Percentiles rank a stretch among this genome's conserved stretches.
Conservation (phyloP, 1,284 basidiomycete species). For the Pascua sp. region DNA sequence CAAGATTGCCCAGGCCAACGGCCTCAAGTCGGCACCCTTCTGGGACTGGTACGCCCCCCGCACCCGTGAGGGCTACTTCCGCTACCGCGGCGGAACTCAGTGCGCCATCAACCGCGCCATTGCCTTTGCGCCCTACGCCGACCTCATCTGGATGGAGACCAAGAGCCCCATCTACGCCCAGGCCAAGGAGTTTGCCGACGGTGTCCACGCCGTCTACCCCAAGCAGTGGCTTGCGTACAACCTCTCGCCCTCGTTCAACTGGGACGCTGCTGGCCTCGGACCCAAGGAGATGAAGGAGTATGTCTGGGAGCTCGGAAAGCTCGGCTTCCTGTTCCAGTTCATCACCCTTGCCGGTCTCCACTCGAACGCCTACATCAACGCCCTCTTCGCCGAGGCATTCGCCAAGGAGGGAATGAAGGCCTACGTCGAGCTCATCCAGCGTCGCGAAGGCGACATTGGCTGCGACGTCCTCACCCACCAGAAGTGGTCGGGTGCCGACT, state of each 20-base stretch:
- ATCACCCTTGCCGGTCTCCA: constrained; percentile 96
- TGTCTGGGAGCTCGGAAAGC: constrained; percentile 68
- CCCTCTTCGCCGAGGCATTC: constrained; percentile 82
- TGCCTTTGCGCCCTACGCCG: constrained; percentile 90
- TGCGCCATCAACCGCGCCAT: constrained; percentile 89
- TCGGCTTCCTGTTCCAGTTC: constrained; percentile 76
- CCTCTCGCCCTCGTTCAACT: constrained; percentile 85
- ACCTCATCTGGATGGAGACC: constrained; percentile 96
- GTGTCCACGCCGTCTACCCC: constrained; percentile 75
- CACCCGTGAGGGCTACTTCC: constrained; percentile 84
- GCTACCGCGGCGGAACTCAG: constrained; percentile 93
- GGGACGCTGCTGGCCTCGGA: constrained; percentile 76
- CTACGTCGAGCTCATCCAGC: constrained; percentile 58
- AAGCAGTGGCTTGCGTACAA: constrained; percentile 95
- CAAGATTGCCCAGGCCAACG: constrained; percentile 73
- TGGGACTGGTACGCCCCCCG: constrained; percentile 95
- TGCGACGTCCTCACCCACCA: constrained; percentile 75
- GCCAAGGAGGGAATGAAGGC: constrained; percentile 73
- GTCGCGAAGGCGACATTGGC: constrained; percentile 83
- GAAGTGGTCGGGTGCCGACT: constrained; percentile 90
- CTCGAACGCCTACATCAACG: constrained; percentile 95
- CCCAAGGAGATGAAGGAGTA: constrained; percentile 82
- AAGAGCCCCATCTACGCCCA: constrained; percentile 92
- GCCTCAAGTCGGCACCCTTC: constrained; percentile 60
- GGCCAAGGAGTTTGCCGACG: constrained; percentile 86